A percentile compares a stretch with the other conserved stretches of the same genome.
These are phyloP conservation scores for Pythium folliculosum DNA, from an alignment of 352 stramenopile genomes.

Conservation along the genomic window DNA sequence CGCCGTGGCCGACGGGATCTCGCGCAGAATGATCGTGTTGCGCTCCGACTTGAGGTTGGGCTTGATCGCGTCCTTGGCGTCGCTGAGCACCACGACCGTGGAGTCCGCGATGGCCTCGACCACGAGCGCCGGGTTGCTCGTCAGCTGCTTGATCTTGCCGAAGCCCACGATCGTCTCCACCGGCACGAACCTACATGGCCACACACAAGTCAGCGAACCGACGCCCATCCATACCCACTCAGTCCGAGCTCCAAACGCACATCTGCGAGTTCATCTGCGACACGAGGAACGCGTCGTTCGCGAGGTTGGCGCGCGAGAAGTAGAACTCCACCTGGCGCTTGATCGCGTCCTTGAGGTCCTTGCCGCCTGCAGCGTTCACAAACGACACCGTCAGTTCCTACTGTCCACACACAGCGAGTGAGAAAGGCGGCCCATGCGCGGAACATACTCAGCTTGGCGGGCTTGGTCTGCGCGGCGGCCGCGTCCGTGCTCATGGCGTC, in stretches of 20 bases:
- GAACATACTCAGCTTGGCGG: slow-evolving; percentile 21
- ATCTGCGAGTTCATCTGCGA: slow-evolving; percentile 91
- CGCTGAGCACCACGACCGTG: slow-evolving; percentile 69
- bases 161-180: slow-evolving; percentile 84
- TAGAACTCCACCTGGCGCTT: slow-evolving; percentile 92
- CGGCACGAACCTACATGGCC: slow-evolving; percentile 65
- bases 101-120: slow-evolving; percentile 76
- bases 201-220: slow-evolving; percentile 3
- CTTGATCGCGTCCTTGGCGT: slow-evolving; percentile 87
- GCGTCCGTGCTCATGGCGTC: slow-evolving; percentile 27
- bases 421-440: too few relatives aligned
- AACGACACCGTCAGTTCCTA: not conserved
- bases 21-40: slow-evolving; percentile 93
- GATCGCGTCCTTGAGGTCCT: slow-evolving; percentile 78
- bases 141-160: slow-evolving; percentile 87
- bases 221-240: not conserved
- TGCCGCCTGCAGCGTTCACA: slow-evolving; percentile 19
- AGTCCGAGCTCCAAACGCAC: slow-evolving; percentile 34
- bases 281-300: slow-evolving; percentile 86
- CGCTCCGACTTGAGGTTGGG: slow-evolving; percentile 92
- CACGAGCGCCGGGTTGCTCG: slow-evolving; percentile 56
- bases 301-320: slow-evolving; percentile 87
- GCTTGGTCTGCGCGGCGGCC: slow-evolving; percentile 20
- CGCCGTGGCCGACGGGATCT: slow-evolving; percentile 88
- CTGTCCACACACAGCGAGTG: too few relatives aligned